Evolutionary conservation across 352 stramenopile genomes (phyloP), one percentile per base, ranked within the genome.

Genomic region (Paralagenidium karlingii): DNA sequence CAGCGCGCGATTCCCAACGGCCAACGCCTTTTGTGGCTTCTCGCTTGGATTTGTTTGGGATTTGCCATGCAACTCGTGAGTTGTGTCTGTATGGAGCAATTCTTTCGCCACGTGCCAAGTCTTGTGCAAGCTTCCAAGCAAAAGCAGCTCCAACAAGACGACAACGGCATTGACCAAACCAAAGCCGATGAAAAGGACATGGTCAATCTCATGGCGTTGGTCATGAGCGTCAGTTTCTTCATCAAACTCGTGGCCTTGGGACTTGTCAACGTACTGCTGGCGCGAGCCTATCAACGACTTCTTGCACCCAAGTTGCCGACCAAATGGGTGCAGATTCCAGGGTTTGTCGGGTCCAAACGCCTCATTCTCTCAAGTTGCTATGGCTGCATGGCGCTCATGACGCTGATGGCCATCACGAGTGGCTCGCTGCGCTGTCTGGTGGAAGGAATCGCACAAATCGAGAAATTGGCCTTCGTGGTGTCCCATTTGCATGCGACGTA

Each of bases 321-420:
- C 19, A 50, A 50, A 20, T 82, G 70, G 70, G 60, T 56, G 3
- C 58, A 58, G 3, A 32, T 84, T 13, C 70, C 70, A 15, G 45
- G 37, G 18, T 84, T 77, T 27, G 28, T 84, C 13, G 68, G 70
- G 28, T 82, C 67, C 30, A 80, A 80, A 48, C 52, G 77, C 26
- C 62, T 82, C 30, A 53, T 73, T 16, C 29, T 82, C 33, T n/a
- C n/a, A n/a, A n/a, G n/a, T n/a, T n/a, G n/a, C n/a, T n/a, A n/a
- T n/a, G n/a, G n/a, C n/a, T n/a, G n/a, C n/a, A n/a, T n/a, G n/a
- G n/a, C n/a, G n/a, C n/a, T n/a, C n/a, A n/a, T n/a, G n/a, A n/a
- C n/a, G n/a, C n/a, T n/a, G n/a, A n/a, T n/a, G n/a, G n/a, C n/a
- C n/a, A n/a, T n/a, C n/a, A n/a, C n/a, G n/a, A n/a, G n/a, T n/a